Evolutionary conservation across 768 basidiomycete genomes (phyloP).

Genomic region (Lactarius evosmus): DNA sequence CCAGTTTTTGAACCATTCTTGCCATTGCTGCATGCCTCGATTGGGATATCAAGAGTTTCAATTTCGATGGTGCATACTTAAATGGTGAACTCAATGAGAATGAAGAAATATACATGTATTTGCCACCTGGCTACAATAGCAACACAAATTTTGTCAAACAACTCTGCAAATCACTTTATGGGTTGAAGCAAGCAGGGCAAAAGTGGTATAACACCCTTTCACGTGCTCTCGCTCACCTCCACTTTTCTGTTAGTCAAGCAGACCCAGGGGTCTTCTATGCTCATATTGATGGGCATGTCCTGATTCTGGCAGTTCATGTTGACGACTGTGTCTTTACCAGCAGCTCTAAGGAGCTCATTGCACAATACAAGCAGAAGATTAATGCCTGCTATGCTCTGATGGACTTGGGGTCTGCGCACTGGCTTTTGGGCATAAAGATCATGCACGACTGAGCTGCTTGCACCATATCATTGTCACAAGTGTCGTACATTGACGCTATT

Average conservation of each 20-base stretch:
- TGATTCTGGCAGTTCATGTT: neutral
- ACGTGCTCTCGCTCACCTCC: neutral
- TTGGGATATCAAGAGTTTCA: too few relatives aligned
- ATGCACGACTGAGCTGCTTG: conserved; percentile 5
- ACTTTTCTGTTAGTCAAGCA: neutral
- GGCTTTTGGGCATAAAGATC: conserved; percentile 10
- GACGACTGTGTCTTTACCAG: neutral
- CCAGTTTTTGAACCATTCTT: too few relatives aligned
- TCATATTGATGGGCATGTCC: neutral
- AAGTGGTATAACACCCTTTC: neutral
- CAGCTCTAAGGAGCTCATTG: neutral
- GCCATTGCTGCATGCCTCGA: too few relatives aligned
- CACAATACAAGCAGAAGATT: too few relatives aligned
- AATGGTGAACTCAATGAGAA: too few relatives aligned
- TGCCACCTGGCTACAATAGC: too few relatives aligned
- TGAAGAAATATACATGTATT: too few relatives aligned
- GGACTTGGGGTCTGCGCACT: too few relatives aligned
- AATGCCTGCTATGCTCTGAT: too few relatives aligned
- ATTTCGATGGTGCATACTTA: too few relatives aligned
- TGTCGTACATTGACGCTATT: conserved; percentile 33
- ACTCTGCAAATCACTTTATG: too few relatives aligned
- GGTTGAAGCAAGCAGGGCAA: conserved; percentile 4
- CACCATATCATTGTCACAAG: conserved; percentile 33
- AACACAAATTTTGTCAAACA: too few relatives aligned
- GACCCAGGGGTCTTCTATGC: neutral